Percentiles rank a stretch among this genome's conserved stretches.
Conservation (phyloP, 306 rosid genomes). For the Fragaria vesca region DNA sequence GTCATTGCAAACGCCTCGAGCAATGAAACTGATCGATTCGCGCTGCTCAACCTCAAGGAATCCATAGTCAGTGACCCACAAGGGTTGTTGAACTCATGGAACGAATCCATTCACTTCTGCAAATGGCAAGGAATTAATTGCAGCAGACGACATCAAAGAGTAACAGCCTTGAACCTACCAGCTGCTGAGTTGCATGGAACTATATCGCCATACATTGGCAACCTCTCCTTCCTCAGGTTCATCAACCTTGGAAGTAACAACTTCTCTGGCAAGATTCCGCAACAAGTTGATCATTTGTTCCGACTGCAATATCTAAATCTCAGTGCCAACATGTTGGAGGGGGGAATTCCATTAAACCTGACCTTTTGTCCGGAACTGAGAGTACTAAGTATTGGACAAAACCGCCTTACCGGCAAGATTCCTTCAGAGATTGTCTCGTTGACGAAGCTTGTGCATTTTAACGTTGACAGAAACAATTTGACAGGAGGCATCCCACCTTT, state of each 20-base stretch:
- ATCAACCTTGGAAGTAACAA: conserved; percentile 14
- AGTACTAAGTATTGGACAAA: not conserved
- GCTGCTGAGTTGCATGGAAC: conserved; percentile 20
- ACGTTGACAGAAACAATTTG: conserved; percentile 15
- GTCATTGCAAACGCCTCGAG: not conserved
- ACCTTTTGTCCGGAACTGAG: conserved; percentile 14
- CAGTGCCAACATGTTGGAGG: not conserved
- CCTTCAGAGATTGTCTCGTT: conserved; percentile 23
- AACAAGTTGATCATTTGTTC: conserved; percentile 15
- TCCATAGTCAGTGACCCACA: conserved; percentile 26
- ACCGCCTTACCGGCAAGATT: conserved; percentile 25
- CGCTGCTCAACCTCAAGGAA: conserved; percentile 1
- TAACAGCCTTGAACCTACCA: conserved; percentile 6
- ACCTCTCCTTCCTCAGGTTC: not conserved
- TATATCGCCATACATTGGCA: conserved; percentile 40
- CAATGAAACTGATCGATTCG: conserved; percentile 22
- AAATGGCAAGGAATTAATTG: not conserved
- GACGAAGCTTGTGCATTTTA: conserved; percentile 17
- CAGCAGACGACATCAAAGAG: not conserved
- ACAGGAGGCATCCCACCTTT: conserved; percentile 35
- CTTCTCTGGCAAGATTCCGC: conserved; percentile 26
- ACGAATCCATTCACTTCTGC: conserved; percentile 19
- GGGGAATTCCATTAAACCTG: conserved; percentile 15
- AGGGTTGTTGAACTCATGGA: conserved; percentile 34
- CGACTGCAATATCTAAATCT: not conserved